Conservation (phyloP, 495 filamentous ascomycete genomes). For the Sabuloglossum arenarium region DNA sequence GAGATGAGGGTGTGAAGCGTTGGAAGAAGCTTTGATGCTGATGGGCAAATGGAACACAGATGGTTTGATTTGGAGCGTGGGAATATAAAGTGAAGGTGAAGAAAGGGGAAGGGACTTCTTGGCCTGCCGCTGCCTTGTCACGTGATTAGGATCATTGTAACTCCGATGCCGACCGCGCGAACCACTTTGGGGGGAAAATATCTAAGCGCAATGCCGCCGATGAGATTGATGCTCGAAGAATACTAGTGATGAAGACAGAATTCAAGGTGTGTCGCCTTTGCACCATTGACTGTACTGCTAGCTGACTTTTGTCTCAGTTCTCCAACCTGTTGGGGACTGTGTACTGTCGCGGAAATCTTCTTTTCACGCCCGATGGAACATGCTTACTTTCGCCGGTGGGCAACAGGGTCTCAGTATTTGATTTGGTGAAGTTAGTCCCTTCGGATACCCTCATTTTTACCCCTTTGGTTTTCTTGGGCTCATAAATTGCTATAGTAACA, state of each 20-base stretch:
- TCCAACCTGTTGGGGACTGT: constrained; percentile 92
- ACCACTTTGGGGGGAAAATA: too few species aligned
- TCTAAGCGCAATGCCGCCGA: background rate
- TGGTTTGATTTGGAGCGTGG: background rate
- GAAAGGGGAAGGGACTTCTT: background rate
- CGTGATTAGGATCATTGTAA: background rate
- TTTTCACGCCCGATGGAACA: constrained; percentile 92
- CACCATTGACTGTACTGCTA: background rate
- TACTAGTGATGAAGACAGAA: constrained; percentile 72
- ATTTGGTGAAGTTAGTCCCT: constrained; percentile 60
- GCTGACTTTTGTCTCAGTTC: constrained; percentile 32
- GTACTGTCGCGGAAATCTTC: constrained; percentile 87
- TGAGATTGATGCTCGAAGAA: background rate
- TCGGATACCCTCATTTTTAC: constrained; percentile 15
- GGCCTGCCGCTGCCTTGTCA: background rate
- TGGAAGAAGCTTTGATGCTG: background rate
- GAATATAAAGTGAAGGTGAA: background rate
- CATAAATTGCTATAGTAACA: constrained; percentile 40
- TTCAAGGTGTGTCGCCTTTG: constrained; percentile 42
- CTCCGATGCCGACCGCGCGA: background rate
- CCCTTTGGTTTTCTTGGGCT: background rate
- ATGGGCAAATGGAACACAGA: background rate
- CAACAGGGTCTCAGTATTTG: constrained; percentile 88
- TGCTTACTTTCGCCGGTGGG: constrained; percentile 93
- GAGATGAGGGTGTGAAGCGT: background rate